phyloP scores from a whole-genome alignment of 208 protist genomes.

The Blechomonas ayalai region DNA sequence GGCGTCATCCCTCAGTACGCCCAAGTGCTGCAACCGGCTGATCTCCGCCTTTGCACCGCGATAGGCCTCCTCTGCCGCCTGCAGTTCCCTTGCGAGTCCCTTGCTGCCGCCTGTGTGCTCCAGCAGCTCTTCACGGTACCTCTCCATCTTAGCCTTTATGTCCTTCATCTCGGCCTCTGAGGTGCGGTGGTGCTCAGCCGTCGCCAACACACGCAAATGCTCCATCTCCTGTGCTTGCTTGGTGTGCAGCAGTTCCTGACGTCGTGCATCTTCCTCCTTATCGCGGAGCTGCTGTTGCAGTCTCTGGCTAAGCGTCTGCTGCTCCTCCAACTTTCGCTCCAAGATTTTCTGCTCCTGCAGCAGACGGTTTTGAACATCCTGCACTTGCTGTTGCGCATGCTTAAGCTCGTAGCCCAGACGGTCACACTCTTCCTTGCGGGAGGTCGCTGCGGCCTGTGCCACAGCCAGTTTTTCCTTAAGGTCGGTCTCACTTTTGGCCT shows the following conservation, averaged over 20 bases:
- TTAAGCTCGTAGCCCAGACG: constrained; percentile 36
- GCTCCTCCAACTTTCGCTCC: constrained; percentile 23
- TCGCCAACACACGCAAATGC: constrained; percentile 15
- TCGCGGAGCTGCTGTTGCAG: constrained; percentile 39
- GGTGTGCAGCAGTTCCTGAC: constrained; percentile 20
- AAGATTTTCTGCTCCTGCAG: constrained; percentile 24
- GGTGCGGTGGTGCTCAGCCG: constrained; percentile 21
- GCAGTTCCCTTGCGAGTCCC: constrained; percentile 28
- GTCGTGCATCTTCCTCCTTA: constrained; percentile 40
- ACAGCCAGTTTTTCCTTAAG: constrained; percentile 33
- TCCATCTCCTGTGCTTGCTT: constrained; percentile 34
- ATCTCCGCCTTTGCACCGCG: constrained; percentile 23
- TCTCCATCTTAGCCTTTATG: constrained; percentile 31
- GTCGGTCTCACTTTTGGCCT: constrained; percentile 19
- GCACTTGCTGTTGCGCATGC: constrained; percentile 25
- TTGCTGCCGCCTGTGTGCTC: constrained; percentile 38
- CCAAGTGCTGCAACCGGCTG: constrained; percentile 3
- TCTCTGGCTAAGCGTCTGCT: constrained; percentile 13
- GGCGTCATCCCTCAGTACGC: constrained; percentile 8
- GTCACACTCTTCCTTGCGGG: constrained; percentile 24
- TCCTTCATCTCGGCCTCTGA: constrained; percentile 42
- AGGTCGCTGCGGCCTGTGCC: constrained; percentile 9
- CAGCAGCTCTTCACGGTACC: constrained; percentile 25
- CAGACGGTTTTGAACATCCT: constrained; percentile 17
- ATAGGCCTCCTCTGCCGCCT: constrained; percentile 19